These are phyloP conservation scores for Talaromyces rugulosus DNA, from an alignment of 2,329 filamentous ascomycete genomes.

Conservation along the genomic window DNA sequence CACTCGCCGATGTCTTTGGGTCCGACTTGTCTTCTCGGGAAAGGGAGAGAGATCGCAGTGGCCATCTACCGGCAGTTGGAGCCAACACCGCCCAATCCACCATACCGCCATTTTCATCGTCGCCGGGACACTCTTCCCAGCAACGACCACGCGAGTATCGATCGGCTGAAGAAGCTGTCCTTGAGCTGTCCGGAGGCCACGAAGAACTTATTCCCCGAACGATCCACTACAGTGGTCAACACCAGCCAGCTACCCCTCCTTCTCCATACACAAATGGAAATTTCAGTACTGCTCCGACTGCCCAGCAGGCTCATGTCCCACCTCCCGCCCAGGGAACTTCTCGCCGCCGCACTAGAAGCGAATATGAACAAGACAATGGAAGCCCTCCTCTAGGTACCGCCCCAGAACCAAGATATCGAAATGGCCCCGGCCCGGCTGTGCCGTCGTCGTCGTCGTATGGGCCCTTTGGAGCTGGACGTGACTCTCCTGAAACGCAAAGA, in stretches of 20 bases:
- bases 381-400: constrained; percentile 80
- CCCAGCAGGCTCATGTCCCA: constrained; percentile 47
- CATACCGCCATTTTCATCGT: constrained; percentile 70
- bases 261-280: constrained; percentile 52
- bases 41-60: constrained; percentile 34
- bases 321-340: constrained; percentile 28
- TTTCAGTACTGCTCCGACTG: constrained; percentile 59
- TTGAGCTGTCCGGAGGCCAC: constrained; percentile 82
- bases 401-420: constrained; percentile 46
- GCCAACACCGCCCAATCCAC: constrained; percentile 62
- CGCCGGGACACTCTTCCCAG: constrained; percentile 50
- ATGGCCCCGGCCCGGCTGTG: constrained; percentile 29
- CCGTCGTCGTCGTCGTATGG: constrained; percentile 46
- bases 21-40: constrained; percentile 56
- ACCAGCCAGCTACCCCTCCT: constrained; percentile 48
- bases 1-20: constrained; percentile 91
- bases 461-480: constrained; percentile 75
- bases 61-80: constrained; percentile 53
- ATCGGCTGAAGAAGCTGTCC: constrained; percentile 92
- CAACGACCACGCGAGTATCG: constrained; percentile 78
- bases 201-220: constrained; percentile 89
- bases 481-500: constrained; percentile 75
- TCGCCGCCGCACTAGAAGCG: constrained; percentile 74
- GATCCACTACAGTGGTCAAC: constrained; percentile 91
- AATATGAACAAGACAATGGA: constrained; percentile 84